Evolutionary conservation across 345 rosid genomes (phyloP).

Genomic region (Theobroma cacao): DNA sequence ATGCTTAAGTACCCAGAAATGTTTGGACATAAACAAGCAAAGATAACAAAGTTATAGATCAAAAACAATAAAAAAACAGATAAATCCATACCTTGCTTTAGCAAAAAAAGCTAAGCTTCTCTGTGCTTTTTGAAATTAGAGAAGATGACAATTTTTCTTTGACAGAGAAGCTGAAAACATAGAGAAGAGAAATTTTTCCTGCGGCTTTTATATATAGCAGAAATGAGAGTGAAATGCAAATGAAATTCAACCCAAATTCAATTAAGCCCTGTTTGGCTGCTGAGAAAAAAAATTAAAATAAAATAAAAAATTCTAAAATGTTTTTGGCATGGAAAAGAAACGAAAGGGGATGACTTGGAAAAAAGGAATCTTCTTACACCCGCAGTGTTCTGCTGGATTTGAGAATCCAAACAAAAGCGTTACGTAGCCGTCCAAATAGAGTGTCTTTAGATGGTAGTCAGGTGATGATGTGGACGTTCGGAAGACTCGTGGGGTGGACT

Average conservation of each 20-base stretch:
- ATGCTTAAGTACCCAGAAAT: background rate
- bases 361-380: background rate
- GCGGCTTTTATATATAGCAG: background rate
- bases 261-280: background rate
- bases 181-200: background rate
- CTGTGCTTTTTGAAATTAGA: background rate
- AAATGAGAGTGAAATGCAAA: slow-evolving; percentile 19
- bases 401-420: background rate
- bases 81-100: background rate
- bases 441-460: background rate
- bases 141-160: background rate
- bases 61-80: background rate
- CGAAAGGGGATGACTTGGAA: background rate
- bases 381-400: background rate
- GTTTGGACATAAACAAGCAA: background rate
- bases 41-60: background rate
- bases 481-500: background rate
- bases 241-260: slow-evolving; percentile 16
- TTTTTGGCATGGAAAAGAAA: background rate
- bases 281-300: background rate
- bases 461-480: slow-evolving; percentile 2
- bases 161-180: background rate
- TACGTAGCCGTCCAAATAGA: background rate
- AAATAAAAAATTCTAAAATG: background rate
- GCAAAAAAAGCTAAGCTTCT: slow-evolving; percentile 7